Conservation (phyloP, 306 rosid species). For the Vigna trinervia region DNA sequence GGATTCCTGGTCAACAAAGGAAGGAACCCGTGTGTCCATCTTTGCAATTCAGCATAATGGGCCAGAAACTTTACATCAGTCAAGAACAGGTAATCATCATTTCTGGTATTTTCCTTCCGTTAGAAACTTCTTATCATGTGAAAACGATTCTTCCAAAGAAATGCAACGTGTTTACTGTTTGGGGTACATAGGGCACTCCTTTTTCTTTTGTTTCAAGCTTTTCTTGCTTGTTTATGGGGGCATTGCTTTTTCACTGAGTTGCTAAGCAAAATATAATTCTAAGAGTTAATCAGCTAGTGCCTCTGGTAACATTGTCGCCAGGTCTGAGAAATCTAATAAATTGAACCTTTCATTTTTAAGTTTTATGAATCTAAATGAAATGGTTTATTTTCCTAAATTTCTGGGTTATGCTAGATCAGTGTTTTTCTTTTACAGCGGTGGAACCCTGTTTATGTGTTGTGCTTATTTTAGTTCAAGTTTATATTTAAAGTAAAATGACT, state of each 20-base stretch:
- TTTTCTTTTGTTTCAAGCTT: background rate
- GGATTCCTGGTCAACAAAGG: slow-evolving; percentile 78
- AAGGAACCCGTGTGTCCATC: slow-evolving; percentile 98
- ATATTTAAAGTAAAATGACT: background rate
- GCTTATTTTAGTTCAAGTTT: slow-evolving; percentile 1
- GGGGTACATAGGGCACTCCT: background rate
- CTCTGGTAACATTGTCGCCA: slow-evolving; percentile 11
- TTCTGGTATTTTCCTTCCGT: slow-evolving; percentile 1
- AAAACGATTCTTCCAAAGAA: background rate
- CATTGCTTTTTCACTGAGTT: slow-evolving; percentile 15
- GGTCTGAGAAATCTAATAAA: slow-evolving; percentile 13
- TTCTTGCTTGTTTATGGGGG: background rate
- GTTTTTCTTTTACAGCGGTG: background rate
- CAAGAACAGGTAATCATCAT: slow-evolving; percentile 78
- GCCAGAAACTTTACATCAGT: slow-evolving; percentile 89
- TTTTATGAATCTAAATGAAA: slow-evolving; percentile 21
- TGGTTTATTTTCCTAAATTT: background rate
- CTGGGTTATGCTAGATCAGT: background rate
- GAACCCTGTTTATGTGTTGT: background rate
- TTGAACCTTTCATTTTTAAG: background rate
- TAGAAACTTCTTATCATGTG: slow-evolving; percentile 24
- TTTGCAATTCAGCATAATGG: slow-evolving; percentile 96
- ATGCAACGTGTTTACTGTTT: background rate
- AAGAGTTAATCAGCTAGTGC: background rate
- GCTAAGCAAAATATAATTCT: slow-evolving; percentile 12